Base-by-base conservation (phyloP, 2,329 filamentous ascomycete genomes). In the Pezicula rhizophila region DNA sequence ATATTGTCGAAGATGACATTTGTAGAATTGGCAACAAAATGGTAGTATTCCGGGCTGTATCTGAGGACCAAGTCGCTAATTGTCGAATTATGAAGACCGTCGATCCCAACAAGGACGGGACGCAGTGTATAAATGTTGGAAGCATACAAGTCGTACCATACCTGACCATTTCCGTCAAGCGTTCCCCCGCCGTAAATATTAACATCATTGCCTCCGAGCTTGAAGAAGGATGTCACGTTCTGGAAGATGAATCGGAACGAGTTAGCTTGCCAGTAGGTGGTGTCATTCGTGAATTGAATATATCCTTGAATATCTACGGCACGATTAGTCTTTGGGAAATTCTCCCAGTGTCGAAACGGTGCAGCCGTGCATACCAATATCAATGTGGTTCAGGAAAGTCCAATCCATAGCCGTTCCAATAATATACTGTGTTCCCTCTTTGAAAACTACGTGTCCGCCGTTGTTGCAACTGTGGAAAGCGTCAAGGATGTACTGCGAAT, bases 111-210 rank as follows among this genome's bases (percentile, higher is more conserved):
- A 4, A 83, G 66, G 39, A 82, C 74, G 0, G 81, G 82, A 2
- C 81, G 73, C 20, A 82, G 69, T 37, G 79, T 74, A 48, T 80
- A 75, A 35, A 75, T 72, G 50, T 84, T 68, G 26, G 70, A 59
- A 2, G 79, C 78, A 55, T 81, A 84, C 14, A 57, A 39, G 46
- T 65, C 63, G 57, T 85, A 85, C 78, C 79, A 83, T 6, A 72
- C 70, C 57, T 84, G 80, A 0, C 81, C 80, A 52, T 82, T 82
- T 14, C 84, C 84, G 57, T 86, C 75, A 8, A 85, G 64, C 8
- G 73, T 79, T 39, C 80, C 79, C 14, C 77, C 79, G 0, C 84
- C 85, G 52, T 84, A 87, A 41, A 88, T 74, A 50, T 85, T 82
- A 10, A 88, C 78, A 64, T 79, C 81, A 17, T 75, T 68, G 26